These are phyloP conservation scores for Neopestalotiopsis sp. DNA, from an alignment of 2,329 filamentous ascomycete genomes.

Conservation along the genomic window DNA sequence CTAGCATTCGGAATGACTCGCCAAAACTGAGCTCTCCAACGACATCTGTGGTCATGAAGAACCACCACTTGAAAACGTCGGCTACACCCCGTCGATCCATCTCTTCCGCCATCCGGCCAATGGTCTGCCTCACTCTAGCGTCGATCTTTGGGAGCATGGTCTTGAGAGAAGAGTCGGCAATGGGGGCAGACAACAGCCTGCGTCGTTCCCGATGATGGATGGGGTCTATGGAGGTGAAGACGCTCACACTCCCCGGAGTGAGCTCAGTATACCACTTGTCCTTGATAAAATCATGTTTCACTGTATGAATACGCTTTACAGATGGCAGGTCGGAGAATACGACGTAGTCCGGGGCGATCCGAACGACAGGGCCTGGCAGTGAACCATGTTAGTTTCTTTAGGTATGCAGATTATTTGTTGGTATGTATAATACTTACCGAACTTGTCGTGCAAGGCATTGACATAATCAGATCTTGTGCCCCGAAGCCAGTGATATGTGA, in stretches of 20 bases:
- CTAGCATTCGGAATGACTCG: constrained; percentile 58
- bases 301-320: constrained; percentile 32
- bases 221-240: constrained; percentile 48
- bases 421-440: not conserved
- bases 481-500: not conserved
- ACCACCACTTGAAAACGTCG: constrained; percentile 60
- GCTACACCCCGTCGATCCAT: constrained; percentile 37
- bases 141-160: constrained; percentile 39
- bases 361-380: constrained; percentile 24
- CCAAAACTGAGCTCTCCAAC: constrained; percentile 61
- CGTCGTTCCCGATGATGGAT: constrained; percentile 45
- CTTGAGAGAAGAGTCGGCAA: constrained; percentile 43
- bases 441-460: not conserved
- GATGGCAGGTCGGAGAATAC: constrained; percentile 30
- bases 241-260: constrained; percentile 26
- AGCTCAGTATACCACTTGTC: constrained; percentile 30
- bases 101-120: constrained; percentile 51
- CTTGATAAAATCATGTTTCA: constrained; percentile 37
- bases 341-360: constrained; percentile 31
- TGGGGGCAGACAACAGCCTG: constrained; percentile 47
- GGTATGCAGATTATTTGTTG: not conserved
- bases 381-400: not conserved
- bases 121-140: constrained; percentile 42
- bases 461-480: not conserved
- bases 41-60: constrained; percentile 59